Conservation (phyloP, 768 basidiomycete genomes). For the Boletus rubroflammeus region DNA sequence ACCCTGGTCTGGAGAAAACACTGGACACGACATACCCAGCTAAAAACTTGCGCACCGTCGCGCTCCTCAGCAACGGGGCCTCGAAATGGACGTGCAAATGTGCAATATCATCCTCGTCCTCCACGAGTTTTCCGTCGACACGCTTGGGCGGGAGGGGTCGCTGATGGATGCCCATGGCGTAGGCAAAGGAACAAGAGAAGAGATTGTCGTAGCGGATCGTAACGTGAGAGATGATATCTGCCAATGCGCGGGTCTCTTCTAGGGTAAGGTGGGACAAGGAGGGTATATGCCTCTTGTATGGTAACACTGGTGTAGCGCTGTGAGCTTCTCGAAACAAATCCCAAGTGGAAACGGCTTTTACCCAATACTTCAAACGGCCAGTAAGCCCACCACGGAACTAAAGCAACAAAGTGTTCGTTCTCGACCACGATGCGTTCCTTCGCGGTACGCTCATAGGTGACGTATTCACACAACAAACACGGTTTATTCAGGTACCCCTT, state of each 20-base stretch:
- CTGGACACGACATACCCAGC: slow-evolving; percentile 60
- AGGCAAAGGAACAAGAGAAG: slow-evolving; percentile 85
- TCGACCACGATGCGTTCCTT: slow-evolving; percentile 62
- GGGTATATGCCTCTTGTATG: slow-evolving; percentile 74
- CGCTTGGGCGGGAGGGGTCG: slow-evolving; percentile 51
- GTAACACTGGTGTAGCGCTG: slow-evolving; percentile 50
- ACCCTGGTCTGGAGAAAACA: background rate
- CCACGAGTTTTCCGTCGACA: slow-evolving; percentile 24
- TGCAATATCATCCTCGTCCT: slow-evolving; percentile 52
- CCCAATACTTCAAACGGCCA: slow-evolving; percentile 89
- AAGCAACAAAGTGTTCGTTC: slow-evolving; percentile 75
- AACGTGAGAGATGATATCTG: slow-evolving; percentile 60
- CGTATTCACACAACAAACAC: slow-evolving; percentile 80
- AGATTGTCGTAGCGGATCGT: slow-evolving; percentile 75
- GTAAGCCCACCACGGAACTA: slow-evolving; percentile 94
- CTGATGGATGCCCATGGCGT: slow-evolving; percentile 95
- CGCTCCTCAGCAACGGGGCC: slow-evolving; percentile 79
- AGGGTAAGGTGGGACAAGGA: slow-evolving; percentile 58
- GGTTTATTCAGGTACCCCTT: slow-evolving; percentile 53
- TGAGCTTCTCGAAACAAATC: background rate
- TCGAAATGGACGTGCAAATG: slow-evolving; percentile 87
- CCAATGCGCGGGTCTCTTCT: slow-evolving; percentile 62
- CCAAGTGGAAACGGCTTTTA: slow-evolving; percentile 26
- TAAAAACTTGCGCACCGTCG: slow-evolving; percentile 82
- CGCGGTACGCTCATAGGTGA: slow-evolving; percentile 55